A percentile compares a stretch with the other conserved stretches of the same genome.
These are phyloP conservation scores for Trifolium subterraneum DNA, from an alignment of 306 rosid genomes.

Conservation along the genomic window DNA sequence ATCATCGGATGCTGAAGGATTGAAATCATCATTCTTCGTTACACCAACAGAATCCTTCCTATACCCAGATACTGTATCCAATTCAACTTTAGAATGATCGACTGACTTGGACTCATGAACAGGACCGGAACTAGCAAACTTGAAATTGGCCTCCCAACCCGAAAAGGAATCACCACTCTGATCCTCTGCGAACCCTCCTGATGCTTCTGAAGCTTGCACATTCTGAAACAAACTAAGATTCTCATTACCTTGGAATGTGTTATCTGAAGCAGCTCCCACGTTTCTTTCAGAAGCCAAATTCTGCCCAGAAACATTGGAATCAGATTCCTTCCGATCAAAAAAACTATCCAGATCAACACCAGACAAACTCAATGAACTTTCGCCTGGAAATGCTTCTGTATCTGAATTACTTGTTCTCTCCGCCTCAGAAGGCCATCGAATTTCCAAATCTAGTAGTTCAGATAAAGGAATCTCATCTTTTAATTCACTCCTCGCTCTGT, in stretches of 20 bases:
- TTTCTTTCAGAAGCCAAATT: constrained; percentile 35
- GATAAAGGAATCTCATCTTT: constrained; percentile 68
- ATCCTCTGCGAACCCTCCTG: constrained; percentile 47
- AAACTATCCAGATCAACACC: constrained; percentile 64
- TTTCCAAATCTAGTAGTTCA: constrained; percentile 75
- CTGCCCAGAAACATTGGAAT: constrained; percentile 44
- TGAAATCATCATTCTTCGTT: constrained; percentile 43
- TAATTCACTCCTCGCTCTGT: constrained; percentile 50
- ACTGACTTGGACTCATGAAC: constrained; percentile 47
- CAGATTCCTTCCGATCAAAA: constrained; percentile 51
- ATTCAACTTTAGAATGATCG: constrained; percentile 55
- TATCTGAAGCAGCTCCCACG: constrained; percentile 36
- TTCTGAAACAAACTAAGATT: constrained; percentile 70
- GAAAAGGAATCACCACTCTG: constrained; percentile 62
- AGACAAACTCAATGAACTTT: constrained; percentile 57
- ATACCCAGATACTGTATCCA: constrained; percentile 54
- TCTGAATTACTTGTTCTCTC: constrained; percentile 52
- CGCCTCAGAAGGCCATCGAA: constrained; percentile 70
- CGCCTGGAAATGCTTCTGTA: constrained; percentile 46
- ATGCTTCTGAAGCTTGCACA: constrained; percentile 48
- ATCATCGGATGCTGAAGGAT: constrained; percentile 50
- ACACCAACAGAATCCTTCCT: constrained; percentile 46
- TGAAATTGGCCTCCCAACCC: constrained; percentile 77
- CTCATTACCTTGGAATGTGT: constrained; percentile 43
- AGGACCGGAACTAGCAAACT: constrained; percentile 55